Conservation (phyloP, 495 filamentous ascomycete genomes). For the Neurospora sp. region DNA sequence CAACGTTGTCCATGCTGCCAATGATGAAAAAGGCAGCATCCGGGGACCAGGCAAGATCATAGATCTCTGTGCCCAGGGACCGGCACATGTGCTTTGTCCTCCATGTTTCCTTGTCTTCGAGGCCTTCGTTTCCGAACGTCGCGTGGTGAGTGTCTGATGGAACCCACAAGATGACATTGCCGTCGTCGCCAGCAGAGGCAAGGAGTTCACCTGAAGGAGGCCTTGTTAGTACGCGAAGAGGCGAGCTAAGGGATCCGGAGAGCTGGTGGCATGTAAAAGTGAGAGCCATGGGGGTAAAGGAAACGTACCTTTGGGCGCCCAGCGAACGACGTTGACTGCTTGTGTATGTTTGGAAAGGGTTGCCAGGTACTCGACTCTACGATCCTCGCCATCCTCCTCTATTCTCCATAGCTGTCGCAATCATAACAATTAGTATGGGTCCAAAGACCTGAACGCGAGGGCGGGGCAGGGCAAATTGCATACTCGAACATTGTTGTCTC, state of each 20-base stretch:
- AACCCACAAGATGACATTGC: conserved; percentile 92
- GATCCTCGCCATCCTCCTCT: conserved; percentile 73
- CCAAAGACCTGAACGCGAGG: background rate
- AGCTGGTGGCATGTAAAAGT: background rate
- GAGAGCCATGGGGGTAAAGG: background rate
- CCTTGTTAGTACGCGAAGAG: conserved; percentile 15
- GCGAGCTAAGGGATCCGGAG: background rate
- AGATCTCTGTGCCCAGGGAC: conserved; percentile 86
- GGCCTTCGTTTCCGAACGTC: conserved; percentile 68
- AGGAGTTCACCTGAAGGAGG: conserved; percentile 67
- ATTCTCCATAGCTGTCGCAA: conserved; percentile 72
- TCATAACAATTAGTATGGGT: background rate
- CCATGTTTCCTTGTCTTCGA: conserved; percentile 96
- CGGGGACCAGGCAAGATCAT: conserved; percentile 96
- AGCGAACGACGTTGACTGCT: conserved; percentile 96
- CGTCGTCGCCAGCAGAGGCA: conserved; percentile 92
- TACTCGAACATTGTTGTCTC: conserved; percentile 95
- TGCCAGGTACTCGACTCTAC: conserved; percentile 81
- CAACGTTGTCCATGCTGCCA: conserved; percentile 98
- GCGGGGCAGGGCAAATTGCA: conserved; percentile 15
- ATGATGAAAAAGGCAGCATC: conserved; percentile 96
- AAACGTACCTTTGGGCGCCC: conserved; percentile 72
- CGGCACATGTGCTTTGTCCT: conserved; percentile 95
- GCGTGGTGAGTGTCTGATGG: conserved; percentile 58
- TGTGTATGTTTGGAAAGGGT: conserved; percentile 90